These are phyloP conservation scores for Apocynum venetum DNA, from an alignment of 257 asterid genomes.

Conservation along the genomic window DNA sequence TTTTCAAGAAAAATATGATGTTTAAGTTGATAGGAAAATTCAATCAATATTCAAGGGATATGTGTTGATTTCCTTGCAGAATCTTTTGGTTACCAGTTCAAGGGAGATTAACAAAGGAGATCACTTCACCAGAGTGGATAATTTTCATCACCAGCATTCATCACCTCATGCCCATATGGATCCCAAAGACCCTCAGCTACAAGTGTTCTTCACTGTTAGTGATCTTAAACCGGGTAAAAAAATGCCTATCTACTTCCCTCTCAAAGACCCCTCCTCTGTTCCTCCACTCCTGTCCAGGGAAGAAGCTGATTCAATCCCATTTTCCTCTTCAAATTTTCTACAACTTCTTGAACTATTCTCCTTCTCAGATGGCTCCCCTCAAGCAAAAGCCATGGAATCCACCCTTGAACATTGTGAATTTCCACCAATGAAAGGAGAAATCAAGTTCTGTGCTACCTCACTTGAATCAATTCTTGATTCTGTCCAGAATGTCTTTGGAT, in stretches of 20 bases:
- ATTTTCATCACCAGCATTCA: slow-evolving; percentile 4
- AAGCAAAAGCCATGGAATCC: slow-evolving; percentile 56
- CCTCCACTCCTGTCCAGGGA: slow-evolving; percentile 22
- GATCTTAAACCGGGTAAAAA: slow-evolving; percentile 19
- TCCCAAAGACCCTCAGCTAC: slow-evolving; percentile 16
- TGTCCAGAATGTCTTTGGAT: slow-evolving; percentile 29
- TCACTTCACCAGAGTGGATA: background rate
- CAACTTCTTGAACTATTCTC: slow-evolving; percentile 44
- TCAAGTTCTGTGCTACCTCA: slow-evolving; percentile 73
- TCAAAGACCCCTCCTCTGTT: background rate
- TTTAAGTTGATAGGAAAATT: background rate
- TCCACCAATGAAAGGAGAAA: slow-evolving; percentile 63
- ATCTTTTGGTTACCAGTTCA: slow-evolving; percentile 6
- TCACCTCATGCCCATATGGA: slow-evolving; percentile 3
- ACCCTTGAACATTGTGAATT: slow-evolving; percentile 74
- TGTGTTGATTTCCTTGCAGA: slow-evolving; percentile 11
- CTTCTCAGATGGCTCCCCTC: slow-evolving; percentile 50
- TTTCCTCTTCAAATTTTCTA: slow-evolving; percentile 26
- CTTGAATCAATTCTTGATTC: slow-evolving; percentile 67
- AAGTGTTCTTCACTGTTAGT: slow-evolving; percentile 16
- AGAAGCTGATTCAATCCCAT: slow-evolving; percentile 26
- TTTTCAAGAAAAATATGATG: background rate
- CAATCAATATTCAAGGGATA: background rate
- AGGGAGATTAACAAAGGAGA: slow-evolving; percentile 8
- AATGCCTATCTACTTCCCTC: slow-evolving; percentile 25